A percentile compares a stretch with the other conserved stretches of the same genome.
Evolutionary conservation across 1,139 yeast genomes (phyloP).

Genomic region (Blastobotrys proliferans): DNA sequence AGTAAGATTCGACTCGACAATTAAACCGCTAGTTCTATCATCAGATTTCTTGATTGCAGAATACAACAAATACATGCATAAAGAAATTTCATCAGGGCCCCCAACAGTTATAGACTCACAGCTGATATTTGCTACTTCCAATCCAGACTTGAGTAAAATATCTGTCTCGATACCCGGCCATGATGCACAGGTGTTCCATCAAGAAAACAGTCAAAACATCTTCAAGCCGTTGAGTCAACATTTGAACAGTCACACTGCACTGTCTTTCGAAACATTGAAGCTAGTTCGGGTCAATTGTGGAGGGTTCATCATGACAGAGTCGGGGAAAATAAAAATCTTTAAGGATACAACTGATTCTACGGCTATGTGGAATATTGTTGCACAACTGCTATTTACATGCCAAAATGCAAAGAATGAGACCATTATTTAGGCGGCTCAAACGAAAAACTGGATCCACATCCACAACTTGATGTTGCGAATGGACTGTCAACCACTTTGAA

Average conservation of each 20-base stretch:
- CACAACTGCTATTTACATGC: slow-evolving; percentile 3
- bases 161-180: slow-evolving; percentile 21
- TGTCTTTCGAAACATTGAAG: slow-evolving; percentile 18
- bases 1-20: slow-evolving; percentile 18
- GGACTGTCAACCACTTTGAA: slow-evolving; percentile 91
- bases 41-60: slow-evolving; percentile 11
- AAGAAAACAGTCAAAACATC: slow-evolving; percentile 12
- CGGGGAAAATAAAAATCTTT: slow-evolving; percentile 23
- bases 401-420: not conserved
- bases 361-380: slow-evolving; percentile 13
- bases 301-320: slow-evolving; percentile 22
- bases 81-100: slow-evolving; percentile 1
- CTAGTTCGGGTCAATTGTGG: slow-evolving; percentile 24
- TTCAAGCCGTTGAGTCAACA: slow-evolving; percentile 18
- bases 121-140: slow-evolving; percentile 17
- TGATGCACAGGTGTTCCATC: slow-evolving; percentile 16
- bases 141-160: slow-evolving; percentile 18
- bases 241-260: slow-evolving; percentile 17
- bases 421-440: slow-evolving; percentile 48
- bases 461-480: slow-evolving; percentile 86
- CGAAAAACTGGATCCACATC: slow-evolving; percentile 95
- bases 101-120: slow-evolving; percentile 16
- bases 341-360: slow-evolving; percentile 7
- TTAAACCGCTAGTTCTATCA: slow-evolving; percentile 13
- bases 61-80: slow-evolving; percentile 14